Conservation (phyloP, 2,329 filamentous ascomycete species). For the Daldinia eschscholtzii region DNA sequence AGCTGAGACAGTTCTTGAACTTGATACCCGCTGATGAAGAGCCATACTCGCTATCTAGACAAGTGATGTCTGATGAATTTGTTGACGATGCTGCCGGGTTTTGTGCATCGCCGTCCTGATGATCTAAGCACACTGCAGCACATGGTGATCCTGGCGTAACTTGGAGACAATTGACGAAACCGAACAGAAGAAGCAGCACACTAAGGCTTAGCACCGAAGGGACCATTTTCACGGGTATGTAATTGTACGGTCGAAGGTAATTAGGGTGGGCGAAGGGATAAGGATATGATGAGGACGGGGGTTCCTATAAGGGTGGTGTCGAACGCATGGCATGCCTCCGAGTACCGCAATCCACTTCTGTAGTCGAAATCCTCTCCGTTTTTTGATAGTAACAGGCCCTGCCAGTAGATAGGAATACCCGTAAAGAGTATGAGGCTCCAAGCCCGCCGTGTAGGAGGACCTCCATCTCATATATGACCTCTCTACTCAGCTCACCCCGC, state of each 20-base stretch:
- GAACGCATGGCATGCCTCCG: constrained; percentile 8
- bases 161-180: constrained; percentile 52
- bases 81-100: constrained; percentile 58
- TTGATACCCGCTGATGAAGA: constrained; percentile 57
- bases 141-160: constrained; percentile 66
- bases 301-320: not conserved
- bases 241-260: not conserved
- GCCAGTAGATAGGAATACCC: constrained; percentile 8
- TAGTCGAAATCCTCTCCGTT: constrained; percentile 3
- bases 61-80: constrained; percentile 61
- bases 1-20: constrained; percentile 62
- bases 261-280: not conserved
- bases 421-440: constrained; percentile 12
- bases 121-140: constrained; percentile 61
- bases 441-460: not conserved
- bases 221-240: constrained; percentile 24
- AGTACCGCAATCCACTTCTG: constrained; percentile 2
- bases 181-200: constrained; percentile 27
- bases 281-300: constrained; percentile 8
- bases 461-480: constrained; percentile 14
- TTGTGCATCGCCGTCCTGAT: constrained; percentile 51
- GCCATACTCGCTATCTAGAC: constrained; percentile 58
- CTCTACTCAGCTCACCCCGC: constrained; percentile 13
- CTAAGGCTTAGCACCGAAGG: not conserved
- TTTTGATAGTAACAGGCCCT: not conserved